Evolutionary conservation across 225 moss, liverwort and hornwort genomes (phyloP), one percentile per base, ranked within the genome.

Genomic region (Physcomitrellopsis africana): DNA sequence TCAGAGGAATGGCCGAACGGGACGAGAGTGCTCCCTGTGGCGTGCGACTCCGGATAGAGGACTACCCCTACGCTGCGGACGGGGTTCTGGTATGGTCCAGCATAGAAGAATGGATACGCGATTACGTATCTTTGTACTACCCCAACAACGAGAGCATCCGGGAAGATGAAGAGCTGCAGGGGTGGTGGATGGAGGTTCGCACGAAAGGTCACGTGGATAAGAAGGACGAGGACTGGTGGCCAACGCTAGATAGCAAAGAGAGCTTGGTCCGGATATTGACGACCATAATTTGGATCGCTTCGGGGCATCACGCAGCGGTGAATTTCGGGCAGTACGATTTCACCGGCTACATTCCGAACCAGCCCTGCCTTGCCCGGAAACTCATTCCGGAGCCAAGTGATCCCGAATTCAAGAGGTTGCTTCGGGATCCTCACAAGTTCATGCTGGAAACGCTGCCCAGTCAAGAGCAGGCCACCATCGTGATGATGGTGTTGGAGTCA

Each of bases 191-290:
- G 9, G 92, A 92, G 68, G 72, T 92, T 1, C 73, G 83, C 20
- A 80, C 44, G 9, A 17, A 60, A 47, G 92, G 89, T 42, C 92
- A 92, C 14, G 76, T 18, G 0, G 92, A 92, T 77, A 87, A 89
- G 76, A 85, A 87, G 63, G 81, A 89, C 42, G 89, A 76, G 61
- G 65, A 49, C 2, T 89, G 89, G 85, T 92, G 92, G 92, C 92
- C 89, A 1, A 70, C 54, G 5, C 85, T 89, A 10, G 44, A 80
- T 10, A 78, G 55, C 13, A 11, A 17, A 20, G 57, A 81, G 20
- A 83, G 79, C 37, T 76, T 92, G 0, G 58, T 85, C 11, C 60
- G 72, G 17, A 77, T 82, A 16, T 32, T 92, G 67, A 80, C 89
- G 1, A 89, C 74, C n/a, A 87, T 89, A 8, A 79, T 84, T 12